These are phyloP conservation scores for Mycena floridula DNA, from an alignment of 768 basidiomycete genomes.

Conservation along the genomic window DNA sequence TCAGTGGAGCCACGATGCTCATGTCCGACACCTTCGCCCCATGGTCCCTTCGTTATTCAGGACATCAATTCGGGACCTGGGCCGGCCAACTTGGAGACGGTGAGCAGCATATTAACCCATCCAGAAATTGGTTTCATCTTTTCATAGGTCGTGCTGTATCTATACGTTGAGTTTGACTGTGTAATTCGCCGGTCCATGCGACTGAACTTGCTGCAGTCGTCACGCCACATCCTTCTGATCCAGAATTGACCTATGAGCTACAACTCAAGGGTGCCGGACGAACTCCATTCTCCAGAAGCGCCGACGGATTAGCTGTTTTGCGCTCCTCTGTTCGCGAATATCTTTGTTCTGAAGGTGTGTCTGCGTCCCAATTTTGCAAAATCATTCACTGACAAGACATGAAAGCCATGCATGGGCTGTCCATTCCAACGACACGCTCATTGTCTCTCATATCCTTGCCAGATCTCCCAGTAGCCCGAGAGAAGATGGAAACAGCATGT, in stretches of 20 bases:
- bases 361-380: background rate
- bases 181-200: too few relatives aligned
- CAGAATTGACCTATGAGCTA: conserved; percentile 63
- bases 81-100: conserved; percentile 96
- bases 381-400: background rate
- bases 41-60: conserved; percentile 89
- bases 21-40: conserved; percentile 59
- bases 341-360: conserved; percentile 80
- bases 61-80: conserved; percentile 85
- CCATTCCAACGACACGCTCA: conserved; percentile 85
- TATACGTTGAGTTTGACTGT: conserved; percentile 35
- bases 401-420: conserved; percentile 62
- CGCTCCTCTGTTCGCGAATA: conserved; percentile 93
- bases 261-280: conserved; percentile 94
- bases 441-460: conserved; percentile 76
- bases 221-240: conserved; percentile 63
- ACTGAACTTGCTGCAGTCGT: conserved; percentile 41
- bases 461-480: conserved; percentile 66
- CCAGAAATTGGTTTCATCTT: too few relatives aligned
- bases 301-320: conserved; percentile 94
- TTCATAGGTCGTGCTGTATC: conserved; percentile 94
- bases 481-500: conserved; percentile 65
- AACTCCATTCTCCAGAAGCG: conserved; percentile 88
- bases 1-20: conserved; percentile 72
- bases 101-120: too few relatives aligned